Conservation (phyloP, 2,329 filamentous ascomycete species). For the Monascus ruber region DNA sequence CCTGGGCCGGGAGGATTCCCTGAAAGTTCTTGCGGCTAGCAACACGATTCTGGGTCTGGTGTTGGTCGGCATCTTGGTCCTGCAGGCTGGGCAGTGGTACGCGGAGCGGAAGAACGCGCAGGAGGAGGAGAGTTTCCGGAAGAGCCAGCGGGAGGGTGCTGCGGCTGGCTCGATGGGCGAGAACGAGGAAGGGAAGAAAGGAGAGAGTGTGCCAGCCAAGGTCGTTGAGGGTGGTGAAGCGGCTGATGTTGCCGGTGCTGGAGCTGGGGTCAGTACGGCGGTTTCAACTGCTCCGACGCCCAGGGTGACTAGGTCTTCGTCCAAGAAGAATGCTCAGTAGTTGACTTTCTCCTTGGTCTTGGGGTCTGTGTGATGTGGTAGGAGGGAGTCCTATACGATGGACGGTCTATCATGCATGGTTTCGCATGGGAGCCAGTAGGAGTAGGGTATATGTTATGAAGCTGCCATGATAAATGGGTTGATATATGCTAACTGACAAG, state of each 20-base stretch:
- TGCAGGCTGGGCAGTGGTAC: conserved; percentile 98
- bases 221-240: conserved; percentile 7
- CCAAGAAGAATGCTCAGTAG: background rate
- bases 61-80: conserved; percentile 75
- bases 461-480: too few relatives aligned
- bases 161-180: conserved; percentile 38
- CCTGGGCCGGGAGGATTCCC: conserved; percentile 73
- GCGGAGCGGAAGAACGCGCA: conserved; percentile 85
- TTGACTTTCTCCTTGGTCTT: too few relatives aligned
- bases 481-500: too few relatives aligned
- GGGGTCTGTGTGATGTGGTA: too few relatives aligned
- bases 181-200: conserved; percentile 12
- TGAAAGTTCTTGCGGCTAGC: conserved; percentile 83
- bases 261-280: background rate
- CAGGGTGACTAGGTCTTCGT: background rate
- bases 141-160: conserved; percentile 28
- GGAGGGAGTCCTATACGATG: too few relatives aligned
- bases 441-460: too few relatives aligned
- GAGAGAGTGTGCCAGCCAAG: conserved; percentile 21
- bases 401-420: too few relatives aligned
- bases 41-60: conserved; percentile 94
- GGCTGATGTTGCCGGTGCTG: background rate
- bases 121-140: conserved; percentile 36
- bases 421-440: too few relatives aligned
- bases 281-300: background rate